Evolutionary conservation across 352 stramenopile species (phyloP).

Genomic region (Plasmopara halstedii): DNA sequence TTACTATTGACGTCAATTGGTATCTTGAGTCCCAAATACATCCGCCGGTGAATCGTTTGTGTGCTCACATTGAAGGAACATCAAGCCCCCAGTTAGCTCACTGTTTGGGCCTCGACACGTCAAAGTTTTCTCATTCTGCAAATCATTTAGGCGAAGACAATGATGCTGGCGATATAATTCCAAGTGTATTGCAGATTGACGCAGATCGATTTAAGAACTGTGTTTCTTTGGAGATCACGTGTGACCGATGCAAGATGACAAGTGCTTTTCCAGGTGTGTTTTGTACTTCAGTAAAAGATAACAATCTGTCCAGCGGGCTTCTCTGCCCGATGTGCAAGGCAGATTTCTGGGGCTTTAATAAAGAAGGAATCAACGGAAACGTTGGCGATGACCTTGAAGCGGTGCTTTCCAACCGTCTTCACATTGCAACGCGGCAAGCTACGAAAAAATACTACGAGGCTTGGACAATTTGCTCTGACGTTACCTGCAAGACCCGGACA

Average conservation of each 20-base stretch:
- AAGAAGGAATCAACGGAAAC: constrained; percentile 65
- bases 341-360: constrained; percentile 78
- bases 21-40: constrained; percentile 97
- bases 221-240: constrained; percentile 65
- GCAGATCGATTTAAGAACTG: constrained; percentile 87
- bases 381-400: constrained; percentile 66
- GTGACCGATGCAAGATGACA: constrained; percentile 49
- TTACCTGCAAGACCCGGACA: constrained; percentile 91
- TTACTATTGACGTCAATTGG: constrained; percentile 94
- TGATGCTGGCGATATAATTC: constrained; percentile 77
- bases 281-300: constrained; percentile 27
- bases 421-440: constrained; percentile 69
- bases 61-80: constrained; percentile 98
- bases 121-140: constrained; percentile 87
- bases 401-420: constrained; percentile 78
- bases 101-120: constrained; percentile 94
- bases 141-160: constrained; percentile 82
- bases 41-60: constrained; percentile 96
- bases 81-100: constrained; percentile 91
- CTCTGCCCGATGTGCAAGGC: constrained; percentile 63
- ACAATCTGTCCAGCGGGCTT: constrained; percentile 38
- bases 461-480: constrained; percentile 92
- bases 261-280: constrained; percentile 76
- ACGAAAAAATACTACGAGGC: constrained; percentile 87
- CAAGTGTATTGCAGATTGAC: constrained; percentile 83